phyloP scores from a whole-genome alignment of 1,284 basidiomycete genomes.

The Microbotryomycetes sp. region DNA sequence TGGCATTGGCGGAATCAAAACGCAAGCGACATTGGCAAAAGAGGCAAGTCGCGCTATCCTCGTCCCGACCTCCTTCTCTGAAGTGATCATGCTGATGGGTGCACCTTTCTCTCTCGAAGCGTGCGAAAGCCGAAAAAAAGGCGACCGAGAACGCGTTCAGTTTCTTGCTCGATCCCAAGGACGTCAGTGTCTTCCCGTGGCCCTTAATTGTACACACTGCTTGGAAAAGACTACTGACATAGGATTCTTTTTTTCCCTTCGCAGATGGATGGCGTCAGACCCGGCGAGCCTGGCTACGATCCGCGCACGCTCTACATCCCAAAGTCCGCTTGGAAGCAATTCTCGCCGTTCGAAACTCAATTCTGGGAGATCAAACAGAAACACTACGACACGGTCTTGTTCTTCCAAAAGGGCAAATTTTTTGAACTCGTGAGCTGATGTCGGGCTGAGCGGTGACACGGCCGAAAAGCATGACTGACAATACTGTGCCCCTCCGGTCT shows the following conservation, averaged over 20 bases:
- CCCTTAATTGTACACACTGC: not conserved
- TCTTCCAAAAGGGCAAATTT: slow-evolving; percentile 87
- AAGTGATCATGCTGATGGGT: not conserved
- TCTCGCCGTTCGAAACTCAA: slow-evolving; percentile 95
- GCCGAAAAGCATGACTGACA: not conserved
- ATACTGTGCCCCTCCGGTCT: not conserved
- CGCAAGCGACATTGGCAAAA: slow-evolving; percentile 15
- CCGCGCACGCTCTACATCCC: slow-evolving; percentile 83
- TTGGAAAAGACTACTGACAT: not conserved
- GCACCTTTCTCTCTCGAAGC: slow-evolving; percentile 7
- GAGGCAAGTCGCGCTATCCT: slow-evolving; percentile 9
- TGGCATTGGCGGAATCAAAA: slow-evolving; percentile 21
- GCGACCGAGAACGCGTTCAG: slow-evolving; percentile 70
- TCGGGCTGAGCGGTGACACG: not conserved
- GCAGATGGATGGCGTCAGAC: slow-evolving; percentile 74
- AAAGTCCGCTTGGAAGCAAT: slow-evolving; percentile 65
- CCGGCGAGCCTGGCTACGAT: slow-evolving; percentile 84
- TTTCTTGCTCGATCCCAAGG: slow-evolving; percentile 69
- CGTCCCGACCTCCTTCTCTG: not conserved
- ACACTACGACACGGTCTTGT: slow-evolving; percentile 62
- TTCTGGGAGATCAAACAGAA: slow-evolving; percentile 98
- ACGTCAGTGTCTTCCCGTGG: slow-evolving; percentile 48
- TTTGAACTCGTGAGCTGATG: slow-evolving; percentile 32
- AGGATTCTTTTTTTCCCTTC: slow-evolving; percentile 5
- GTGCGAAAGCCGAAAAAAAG: slow-evolving; percentile 68